Evolutionary conservation across 352 stramenopile species (phyloP), one percentile per base, ranked within the genome.

Genomic region (Phytophthora pini): DNA sequence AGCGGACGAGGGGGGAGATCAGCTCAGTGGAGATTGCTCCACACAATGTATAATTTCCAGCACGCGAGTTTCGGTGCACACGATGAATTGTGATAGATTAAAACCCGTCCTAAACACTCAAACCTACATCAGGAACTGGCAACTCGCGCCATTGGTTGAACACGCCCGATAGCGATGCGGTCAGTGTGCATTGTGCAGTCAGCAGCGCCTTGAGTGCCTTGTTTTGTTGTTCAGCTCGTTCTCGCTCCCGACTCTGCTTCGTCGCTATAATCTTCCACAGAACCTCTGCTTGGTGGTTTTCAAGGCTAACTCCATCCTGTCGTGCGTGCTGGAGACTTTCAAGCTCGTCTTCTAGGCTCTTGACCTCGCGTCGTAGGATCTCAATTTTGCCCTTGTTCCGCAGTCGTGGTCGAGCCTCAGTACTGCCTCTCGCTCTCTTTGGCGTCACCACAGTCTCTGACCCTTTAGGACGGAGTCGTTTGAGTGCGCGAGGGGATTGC

Each of bases 301-400:
- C 56, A 31, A 13, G 11, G 27, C 9, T 58, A 12, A 29, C n/a
- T 55, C 7, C 9, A 8, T 36, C 31, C 31, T 34, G 13, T 48
- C 43, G 26, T 20, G 50, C 11, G 10, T 47, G 31, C 6, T 45
- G 59, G 2, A 68, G 39, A 43, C 2, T 10, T 3, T 65, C 51
- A 2, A 72, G 45, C 24, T 72, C 31, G 8, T 34, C 26, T 38
- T 72, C 44, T 3, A 72, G 58, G 0, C 7, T 32, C 32, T 63
- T 17, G 45, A 72, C 36, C 34, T 72, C 57, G 11, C 51, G 57
- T 10, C 58, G 41, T 15, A 72, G 22, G 6, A 55, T 44, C 24
- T 72, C 64, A 32, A 72, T 72, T 29, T 72, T 72, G 40, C 58
- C 64, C 27, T 72, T 72, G 45, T 72, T 72, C 4, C 64, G 43